phyloP scores from a whole-genome alignment of 2,329 filamentous ascomycete species.

The Cladosporium oxysporum region DNA sequence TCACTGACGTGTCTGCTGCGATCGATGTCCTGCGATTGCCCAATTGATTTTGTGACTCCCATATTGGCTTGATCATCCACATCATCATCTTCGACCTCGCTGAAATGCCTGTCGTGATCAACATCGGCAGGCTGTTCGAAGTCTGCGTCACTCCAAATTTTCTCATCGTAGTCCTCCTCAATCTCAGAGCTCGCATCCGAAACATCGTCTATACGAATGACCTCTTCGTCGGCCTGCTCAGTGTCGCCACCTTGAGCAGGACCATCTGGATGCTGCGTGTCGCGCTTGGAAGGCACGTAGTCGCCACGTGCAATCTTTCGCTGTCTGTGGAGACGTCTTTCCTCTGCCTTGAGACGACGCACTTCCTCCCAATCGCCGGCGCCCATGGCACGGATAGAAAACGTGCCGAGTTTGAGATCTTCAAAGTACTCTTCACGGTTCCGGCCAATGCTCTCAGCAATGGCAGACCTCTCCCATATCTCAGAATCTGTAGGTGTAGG shows the following conservation, averaged over 20 bases:
- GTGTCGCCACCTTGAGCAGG: constrained; percentile 9
- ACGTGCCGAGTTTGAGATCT: constrained; percentile 12
- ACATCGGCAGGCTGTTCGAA: constrained; percentile 12
- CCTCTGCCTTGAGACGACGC: constrained; percentile 5
- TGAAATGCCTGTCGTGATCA: constrained; percentile 8
- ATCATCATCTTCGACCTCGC: constrained; percentile 11
- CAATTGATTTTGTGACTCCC: neutral
- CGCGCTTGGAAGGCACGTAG: neutral
- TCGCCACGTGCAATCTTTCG: constrained; percentile 1
- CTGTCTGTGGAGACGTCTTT: constrained; percentile 11
- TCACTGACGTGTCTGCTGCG: neutral
- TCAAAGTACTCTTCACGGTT: constrained; percentile 14
- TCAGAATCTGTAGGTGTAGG: constrained; percentile 8
- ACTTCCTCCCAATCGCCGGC: constrained; percentile 15
- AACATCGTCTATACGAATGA: constrained; percentile 9
- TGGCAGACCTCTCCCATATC: constrained; percentile 6
- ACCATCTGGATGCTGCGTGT: constrained; percentile 11
- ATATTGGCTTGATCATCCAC: neutral
- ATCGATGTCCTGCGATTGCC: neutral
- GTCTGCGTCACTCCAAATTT: constrained; percentile 14
- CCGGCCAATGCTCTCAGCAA: neutral
- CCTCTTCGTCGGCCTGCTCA: constrained; percentile 14
- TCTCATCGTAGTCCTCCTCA: neutral
- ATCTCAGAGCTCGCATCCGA: neutral
- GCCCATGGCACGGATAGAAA: constrained; percentile 1